These are phyloP conservation scores for Sindora glabra DNA, from an alignment of 306 rosid species.

Conservation along the genomic window DNA sequence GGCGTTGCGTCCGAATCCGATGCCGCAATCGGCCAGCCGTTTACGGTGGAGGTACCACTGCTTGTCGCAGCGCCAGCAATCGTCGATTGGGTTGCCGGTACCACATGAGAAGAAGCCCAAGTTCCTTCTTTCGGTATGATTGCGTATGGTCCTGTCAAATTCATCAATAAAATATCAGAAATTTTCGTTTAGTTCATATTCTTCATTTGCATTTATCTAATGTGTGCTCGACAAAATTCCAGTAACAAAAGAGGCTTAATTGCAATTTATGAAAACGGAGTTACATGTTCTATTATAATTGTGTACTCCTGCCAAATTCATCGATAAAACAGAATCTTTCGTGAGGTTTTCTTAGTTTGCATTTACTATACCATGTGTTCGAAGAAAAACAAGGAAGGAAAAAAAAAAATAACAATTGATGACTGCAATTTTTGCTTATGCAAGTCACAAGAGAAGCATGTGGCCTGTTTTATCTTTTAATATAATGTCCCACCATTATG, in stretches of 20 bases:
- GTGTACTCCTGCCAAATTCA: conserved; percentile 47
- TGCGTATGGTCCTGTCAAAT: conserved; percentile 56
- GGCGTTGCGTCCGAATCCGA: conserved; percentile 90
- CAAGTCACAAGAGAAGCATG: not conserved
- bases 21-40: conserved; percentile 63
- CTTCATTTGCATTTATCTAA: too few relatives aligned
- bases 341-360: not conserved
- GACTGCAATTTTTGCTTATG: not conserved
- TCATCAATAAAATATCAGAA: not conserved
- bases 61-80: conserved; percentile 93
- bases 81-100: conserved; percentile 88
- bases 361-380: not conserved
- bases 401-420: not conserved
- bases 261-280: conserved; percentile 52
- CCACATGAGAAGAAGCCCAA: conserved; percentile 80
- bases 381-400: not conserved
- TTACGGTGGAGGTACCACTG: conserved; percentile 66
- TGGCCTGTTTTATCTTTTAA: not conserved
- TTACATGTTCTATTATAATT: conserved; percentile 63
- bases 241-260: too few relatives aligned
- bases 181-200: too few relatives aligned
- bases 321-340: not conserved
- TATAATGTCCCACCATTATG: not conserved
- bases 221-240: too few relatives aligned
- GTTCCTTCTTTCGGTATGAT: conserved; percentile 59